phyloP scores from a whole-genome alignment of 768 basidiomycete species.

The Pisolithus microcarpus region DNA sequence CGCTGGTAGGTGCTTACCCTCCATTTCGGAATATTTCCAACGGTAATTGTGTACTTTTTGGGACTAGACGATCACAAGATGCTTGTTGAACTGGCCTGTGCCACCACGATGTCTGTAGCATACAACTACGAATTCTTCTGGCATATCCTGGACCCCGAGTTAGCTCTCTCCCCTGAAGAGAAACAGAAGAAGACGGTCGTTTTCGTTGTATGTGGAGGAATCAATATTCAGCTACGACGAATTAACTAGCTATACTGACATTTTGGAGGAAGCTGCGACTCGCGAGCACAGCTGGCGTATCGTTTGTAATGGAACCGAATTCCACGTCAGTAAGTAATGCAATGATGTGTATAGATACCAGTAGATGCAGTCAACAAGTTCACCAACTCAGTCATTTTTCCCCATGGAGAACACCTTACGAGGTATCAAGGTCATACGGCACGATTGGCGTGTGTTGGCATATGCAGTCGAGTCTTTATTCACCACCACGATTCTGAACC shows the following conservation, averaged over 20 bases:
- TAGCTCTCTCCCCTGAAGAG: conserved; percentile 15
- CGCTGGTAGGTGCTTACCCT: conserved; percentile 39
- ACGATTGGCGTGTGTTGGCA: neutral
- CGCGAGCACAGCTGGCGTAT: conserved; percentile 23
- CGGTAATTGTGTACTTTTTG: neutral
- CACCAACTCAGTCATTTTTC: neutral
- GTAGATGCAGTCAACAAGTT: conserved; percentile 3
- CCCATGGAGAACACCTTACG: neutral
- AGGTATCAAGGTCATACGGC: neutral
- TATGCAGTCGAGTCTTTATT: neutral
- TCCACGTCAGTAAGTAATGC: conserved; percentile 14
- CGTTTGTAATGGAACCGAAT: conserved; percentile 22
- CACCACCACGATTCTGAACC: conserved; percentile 23
- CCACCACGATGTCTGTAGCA: conserved; percentile 60
- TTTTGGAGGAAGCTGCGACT: conserved; percentile 31
- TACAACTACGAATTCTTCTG: conserved; percentile 54
- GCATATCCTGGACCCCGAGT: conserved; percentile 22
- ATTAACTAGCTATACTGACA: conserved; percentile 38
- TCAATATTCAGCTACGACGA: conserved; percentile 58
- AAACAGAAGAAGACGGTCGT: conserved; percentile 39
- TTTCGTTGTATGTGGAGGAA: conserved; percentile 58
- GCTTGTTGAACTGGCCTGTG: conserved; percentile 68
- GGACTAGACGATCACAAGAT: conserved; percentile 67
- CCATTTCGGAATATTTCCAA: neutral
- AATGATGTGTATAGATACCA: conserved; percentile 11